Evolutionary conservation across 306 rosid genomes (phyloP).

Genomic region (Neltuma alba): DNA sequence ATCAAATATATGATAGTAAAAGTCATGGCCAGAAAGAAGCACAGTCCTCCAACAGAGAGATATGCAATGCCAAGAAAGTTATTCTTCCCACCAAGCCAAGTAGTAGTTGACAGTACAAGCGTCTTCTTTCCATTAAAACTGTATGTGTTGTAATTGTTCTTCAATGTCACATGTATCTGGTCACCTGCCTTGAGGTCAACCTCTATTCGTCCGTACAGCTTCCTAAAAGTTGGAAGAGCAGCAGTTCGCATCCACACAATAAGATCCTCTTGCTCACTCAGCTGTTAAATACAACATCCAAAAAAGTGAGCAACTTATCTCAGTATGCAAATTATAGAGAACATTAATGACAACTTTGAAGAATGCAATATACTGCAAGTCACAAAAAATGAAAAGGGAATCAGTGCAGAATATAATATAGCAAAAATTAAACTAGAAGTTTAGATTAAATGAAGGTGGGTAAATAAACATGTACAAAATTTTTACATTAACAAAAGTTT

Average conservation of each 20-base stretch:
- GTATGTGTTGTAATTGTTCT: slow-evolving; percentile 71
- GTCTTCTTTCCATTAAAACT: slow-evolving; percentile 78
- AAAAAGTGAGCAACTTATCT: slow-evolving; percentile 39
- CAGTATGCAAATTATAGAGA: slow-evolving; percentile 25
- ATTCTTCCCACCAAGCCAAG: slow-evolving; percentile 88
- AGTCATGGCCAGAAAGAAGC: slow-evolving; percentile 83
- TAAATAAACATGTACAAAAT: not conserved
- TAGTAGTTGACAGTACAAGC: slow-evolving; percentile 79
- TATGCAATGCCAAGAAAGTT: slow-evolving; percentile 89
- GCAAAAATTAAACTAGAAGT: not conserved
- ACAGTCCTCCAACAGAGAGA: slow-evolving; percentile 88
- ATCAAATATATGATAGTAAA: slow-evolving; percentile 79
- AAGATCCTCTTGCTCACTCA: slow-evolving; percentile 79
- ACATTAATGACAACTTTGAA: slow-evolving; percentile 13
- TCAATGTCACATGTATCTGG: slow-evolving; percentile 47
- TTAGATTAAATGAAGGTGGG: not conserved
- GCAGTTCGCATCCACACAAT: slow-evolving; percentile 96
- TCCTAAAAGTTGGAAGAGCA: slow-evolving; percentile 85
- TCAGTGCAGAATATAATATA: not conserved
- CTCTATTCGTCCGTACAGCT: slow-evolving; percentile 78
- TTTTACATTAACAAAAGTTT: not conserved
- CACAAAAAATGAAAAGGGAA: not conserved
- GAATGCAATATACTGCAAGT: not conserved
- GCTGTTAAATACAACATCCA: slow-evolving; percentile 54
- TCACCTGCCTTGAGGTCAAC: slow-evolving; percentile 63